phyloP scores from a whole-genome alignment of 148 eudicot species.

The Arctostaphylos glauca region DNA sequence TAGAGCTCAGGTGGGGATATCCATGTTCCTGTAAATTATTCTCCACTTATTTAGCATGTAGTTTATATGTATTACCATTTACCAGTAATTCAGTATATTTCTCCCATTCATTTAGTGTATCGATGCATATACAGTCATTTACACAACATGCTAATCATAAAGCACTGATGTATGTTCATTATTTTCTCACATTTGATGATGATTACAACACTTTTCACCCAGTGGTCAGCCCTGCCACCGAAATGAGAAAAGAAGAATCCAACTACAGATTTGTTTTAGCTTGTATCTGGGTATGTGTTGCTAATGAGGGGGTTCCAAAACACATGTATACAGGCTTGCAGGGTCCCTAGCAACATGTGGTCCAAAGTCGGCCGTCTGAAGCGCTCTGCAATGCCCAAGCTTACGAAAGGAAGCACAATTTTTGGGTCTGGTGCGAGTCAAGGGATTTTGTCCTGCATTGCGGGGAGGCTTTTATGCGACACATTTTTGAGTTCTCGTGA shows the following conservation, averaged over 20 bases:
- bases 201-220: neutral
- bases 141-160: neutral
- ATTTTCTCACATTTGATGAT: neutral
- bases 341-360: slow-evolving; percentile 79
- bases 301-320: neutral
- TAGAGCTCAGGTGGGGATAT: slow-evolving; percentile 71
- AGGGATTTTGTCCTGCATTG: slow-evolving; percentile 92
- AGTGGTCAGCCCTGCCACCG: neutral
- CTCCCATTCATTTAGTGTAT: neutral
- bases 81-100: neutral
- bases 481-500: slow-evolving; percentile 91
- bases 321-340: slow-evolving; percentile 62
- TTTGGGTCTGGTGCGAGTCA: slow-evolving; percentile 97
- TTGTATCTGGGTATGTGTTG: neutral
- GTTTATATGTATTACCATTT: neutral
- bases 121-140: neutral
- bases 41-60: neutral
- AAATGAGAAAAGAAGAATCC: neutral
- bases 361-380: slow-evolving; percentile 96
- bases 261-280: neutral
- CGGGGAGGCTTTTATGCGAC: slow-evolving; percentile 94
- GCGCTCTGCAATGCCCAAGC: slow-evolving; percentile 79
- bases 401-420: slow-evolving; percentile 59
- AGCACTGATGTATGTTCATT: neutral
- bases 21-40: neutral